These are phyloP conservation scores for Globisporangium heterothallicum DNA, from an alignment of 352 stramenopile genomes.

Conservation along the genomic window DNA sequence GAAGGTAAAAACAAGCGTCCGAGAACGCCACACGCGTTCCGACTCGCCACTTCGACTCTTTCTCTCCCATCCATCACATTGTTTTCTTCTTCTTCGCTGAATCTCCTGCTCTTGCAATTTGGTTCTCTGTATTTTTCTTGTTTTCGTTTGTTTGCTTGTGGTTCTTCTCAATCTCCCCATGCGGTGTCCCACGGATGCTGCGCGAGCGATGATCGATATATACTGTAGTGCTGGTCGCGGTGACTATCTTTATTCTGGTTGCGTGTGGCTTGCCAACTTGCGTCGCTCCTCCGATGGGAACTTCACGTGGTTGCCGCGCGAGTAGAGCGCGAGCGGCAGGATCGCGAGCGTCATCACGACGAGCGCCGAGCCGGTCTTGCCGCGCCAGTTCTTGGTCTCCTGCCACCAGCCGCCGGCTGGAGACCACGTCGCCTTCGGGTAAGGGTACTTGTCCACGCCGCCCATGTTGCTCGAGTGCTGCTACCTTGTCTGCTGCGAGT, in stretches of 20 bases:
- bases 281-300: conserved; percentile 67
- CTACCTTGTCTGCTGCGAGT: background rate
- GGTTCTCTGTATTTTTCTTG: no score
- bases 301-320: conserved; percentile 60
- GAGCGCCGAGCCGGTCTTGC: conserved; percentile 61
- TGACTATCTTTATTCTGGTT: background rate
- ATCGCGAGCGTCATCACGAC: conserved; percentile 40
- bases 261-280: conserved; percentile 26
- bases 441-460: conserved; percentile 78
- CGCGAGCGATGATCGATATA: background rate
- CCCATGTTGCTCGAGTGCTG: conserved; percentile 44
- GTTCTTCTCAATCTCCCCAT: no score
- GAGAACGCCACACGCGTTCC: no score
- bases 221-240: background rate
- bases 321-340: conserved; percentile 56
- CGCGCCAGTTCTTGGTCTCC: conserved; percentile 81
- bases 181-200: no score
- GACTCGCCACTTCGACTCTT: no score
- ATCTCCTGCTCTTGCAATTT: no score
- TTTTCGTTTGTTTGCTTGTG: no score
- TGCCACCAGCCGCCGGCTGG: conserved; percentile 82
- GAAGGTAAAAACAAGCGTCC: no score
- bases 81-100: no score
- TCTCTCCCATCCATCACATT: no score
- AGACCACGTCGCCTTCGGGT: conserved; percentile 86